Evolutionary conservation across 305 asterid species (phyloP).

Genomic region (Solanum hybrid): DNA sequence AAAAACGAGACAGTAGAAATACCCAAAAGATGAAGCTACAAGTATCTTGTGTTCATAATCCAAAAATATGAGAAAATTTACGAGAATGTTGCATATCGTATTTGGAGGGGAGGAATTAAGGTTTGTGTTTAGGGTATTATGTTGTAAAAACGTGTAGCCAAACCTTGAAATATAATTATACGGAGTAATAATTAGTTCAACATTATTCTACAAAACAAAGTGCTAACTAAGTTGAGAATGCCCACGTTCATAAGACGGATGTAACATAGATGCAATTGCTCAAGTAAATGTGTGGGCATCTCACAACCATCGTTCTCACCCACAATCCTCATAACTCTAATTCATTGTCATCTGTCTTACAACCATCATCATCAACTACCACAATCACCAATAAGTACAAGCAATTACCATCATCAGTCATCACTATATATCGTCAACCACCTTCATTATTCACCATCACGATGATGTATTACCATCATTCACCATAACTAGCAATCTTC

Average conservation of each 20-base stretch:
- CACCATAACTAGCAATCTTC: neutral
- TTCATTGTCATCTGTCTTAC: neutral
- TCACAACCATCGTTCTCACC: neutral
- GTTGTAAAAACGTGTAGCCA: neutral
- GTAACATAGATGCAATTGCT: neutral
- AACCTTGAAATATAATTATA: neutral
- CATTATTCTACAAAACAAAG: neutral
- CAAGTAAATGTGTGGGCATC: neutral
- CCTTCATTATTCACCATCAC: neutral
- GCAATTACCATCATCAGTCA: neutral
- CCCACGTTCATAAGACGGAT: rapidly evolving
- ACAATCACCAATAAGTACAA: neutral
- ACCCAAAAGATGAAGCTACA: neutral
- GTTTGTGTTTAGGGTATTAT: neutral
- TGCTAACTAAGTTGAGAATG: neutral
- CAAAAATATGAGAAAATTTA: neutral
- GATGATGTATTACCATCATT: neutral
- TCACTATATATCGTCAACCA: neutral
- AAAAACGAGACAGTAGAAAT: neutral
- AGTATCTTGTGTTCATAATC: neutral
- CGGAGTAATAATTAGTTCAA: neutral
- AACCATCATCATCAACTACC: neutral
- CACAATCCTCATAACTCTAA: neutral
- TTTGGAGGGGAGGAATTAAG: neutral
- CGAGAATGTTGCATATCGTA: neutral